phyloP scores from a whole-genome alignment of 495 filamentous ascomycete genomes.

The Schizothecium vesticola region DNA sequence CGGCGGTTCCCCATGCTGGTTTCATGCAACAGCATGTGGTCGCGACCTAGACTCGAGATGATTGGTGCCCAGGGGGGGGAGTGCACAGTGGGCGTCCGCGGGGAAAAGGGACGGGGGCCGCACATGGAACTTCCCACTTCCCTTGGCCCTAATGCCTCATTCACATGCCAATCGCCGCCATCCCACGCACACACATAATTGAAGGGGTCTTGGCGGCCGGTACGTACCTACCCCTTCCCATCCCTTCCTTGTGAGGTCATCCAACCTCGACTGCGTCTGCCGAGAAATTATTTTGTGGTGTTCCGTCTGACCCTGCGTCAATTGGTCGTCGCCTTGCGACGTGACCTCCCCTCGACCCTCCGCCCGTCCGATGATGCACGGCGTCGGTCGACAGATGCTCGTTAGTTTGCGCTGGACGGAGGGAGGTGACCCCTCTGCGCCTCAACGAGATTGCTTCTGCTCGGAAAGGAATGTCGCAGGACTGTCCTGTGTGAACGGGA shows the following conservation, averaged over 20 bases:
- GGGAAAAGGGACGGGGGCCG: neutral
- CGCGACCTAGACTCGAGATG: neutral
- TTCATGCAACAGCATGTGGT: neutral
- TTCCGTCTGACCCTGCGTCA: neutral
- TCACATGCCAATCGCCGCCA: slow-evolving; percentile 16
- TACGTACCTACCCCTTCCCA: neutral
- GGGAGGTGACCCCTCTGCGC: slow-evolving; percentile 2
- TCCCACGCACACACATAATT: too few relatives aligned
- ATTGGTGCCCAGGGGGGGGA: neutral
- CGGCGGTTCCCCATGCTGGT: neutral
- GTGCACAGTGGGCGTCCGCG: neutral
- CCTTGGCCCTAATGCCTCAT: slow-evolving; percentile 19
- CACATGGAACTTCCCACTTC: slow-evolving; percentile 7
- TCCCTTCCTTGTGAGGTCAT: neutral
- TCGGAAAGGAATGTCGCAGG: neutral
- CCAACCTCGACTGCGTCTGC: neutral
- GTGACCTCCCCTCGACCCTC: neutral
- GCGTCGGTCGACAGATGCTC: neutral
- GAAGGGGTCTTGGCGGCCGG: slow-evolving; percentile 6
- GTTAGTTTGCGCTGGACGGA: neutral
- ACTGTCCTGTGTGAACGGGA: neutral
- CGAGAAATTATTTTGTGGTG: neutral
- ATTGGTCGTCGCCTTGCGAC: neutral
- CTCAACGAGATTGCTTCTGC: neutral
- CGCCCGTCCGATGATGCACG: neutral